phyloP scores from a whole-genome alignment of 768 basidiomycete species.

The Boletus vermiculosoides region DNA sequence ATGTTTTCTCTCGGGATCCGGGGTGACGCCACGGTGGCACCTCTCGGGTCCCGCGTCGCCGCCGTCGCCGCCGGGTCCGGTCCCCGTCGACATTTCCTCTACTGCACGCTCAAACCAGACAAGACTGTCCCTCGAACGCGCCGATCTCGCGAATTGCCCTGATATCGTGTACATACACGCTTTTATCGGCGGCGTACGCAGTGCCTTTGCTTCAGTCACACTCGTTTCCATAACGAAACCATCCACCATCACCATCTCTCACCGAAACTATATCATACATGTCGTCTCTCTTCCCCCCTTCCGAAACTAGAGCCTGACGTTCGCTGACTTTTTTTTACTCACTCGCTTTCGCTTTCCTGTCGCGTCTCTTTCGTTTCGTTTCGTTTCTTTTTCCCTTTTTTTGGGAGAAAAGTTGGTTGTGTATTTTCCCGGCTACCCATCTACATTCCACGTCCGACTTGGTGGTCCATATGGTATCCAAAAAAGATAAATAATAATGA shows the following conservation, averaged over 20 bases:
- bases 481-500: background rate
- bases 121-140: constrained; percentile 42
- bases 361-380: too few relatives aligned
- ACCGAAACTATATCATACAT: too few relatives aligned
- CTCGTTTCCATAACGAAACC: background rate
- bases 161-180: background rate
- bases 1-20: constrained; percentile 88
- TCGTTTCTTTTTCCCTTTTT: background rate
- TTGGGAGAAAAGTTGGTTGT: background rate
- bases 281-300: too few relatives aligned
- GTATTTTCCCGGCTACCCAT: background rate
- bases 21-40: constrained; percentile 58
- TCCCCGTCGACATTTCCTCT: constrained; percentile 81
- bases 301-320: too few relatives aligned
- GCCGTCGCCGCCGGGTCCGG: constrained; percentile 67
- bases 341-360: too few relatives aligned
- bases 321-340: too few relatives aligned
- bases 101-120: constrained; percentile 73
- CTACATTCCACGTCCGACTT: background rate
- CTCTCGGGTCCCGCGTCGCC: constrained; percentile 61
- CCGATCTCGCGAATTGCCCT: constrained; percentile 40
- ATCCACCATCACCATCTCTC: too few relatives aligned
- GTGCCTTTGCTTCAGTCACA: background rate
- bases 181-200: background rate
- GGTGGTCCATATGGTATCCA: constrained; percentile 20